Evolutionary conservation across 169 alveolate species (phyloP).

Genomic region (Plasmodium berghei): DNA sequence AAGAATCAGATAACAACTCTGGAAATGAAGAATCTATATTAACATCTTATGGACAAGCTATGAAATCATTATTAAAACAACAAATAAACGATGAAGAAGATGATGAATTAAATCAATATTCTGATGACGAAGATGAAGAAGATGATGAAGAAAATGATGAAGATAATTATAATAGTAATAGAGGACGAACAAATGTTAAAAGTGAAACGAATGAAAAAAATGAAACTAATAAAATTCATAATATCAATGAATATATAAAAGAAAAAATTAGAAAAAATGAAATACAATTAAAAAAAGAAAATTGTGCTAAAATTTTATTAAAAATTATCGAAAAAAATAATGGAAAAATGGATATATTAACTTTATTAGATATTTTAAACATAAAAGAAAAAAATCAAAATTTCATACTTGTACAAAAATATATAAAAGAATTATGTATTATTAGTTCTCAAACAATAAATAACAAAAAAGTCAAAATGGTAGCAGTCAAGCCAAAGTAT

Average conservation of each 20-base stretch:
- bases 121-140: conserved; percentile 71
- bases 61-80: conserved; percentile 61
- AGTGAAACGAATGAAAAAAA: conserved; percentile 42
- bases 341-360: conserved; percentile 69
- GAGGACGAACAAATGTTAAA: conserved; percentile 5
- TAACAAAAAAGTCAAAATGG: conserved; percentile 67
- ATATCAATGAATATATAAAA: conserved; percentile 48
- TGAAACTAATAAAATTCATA: conserved; percentile 38
- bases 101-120: conserved; percentile 72
- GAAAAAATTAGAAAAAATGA: conserved; percentile 73
- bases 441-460: conserved; percentile 67
- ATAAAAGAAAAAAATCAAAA: conserved; percentile 76
- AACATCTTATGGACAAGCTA: conserved; percentile 71
- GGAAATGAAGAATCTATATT: conserved; percentile 45
- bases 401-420: conserved; percentile 59
- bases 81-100: conserved; percentile 76
- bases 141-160: conserved; percentile 50
- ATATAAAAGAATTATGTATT: conserved; percentile 55
- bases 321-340: conserved; percentile 69
- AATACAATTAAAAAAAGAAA: conserved; percentile 71
- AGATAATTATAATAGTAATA: conserved; percentile 16
- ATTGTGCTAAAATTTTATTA: conserved; percentile 67
- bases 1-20: conserved; percentile 61
- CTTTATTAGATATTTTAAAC: conserved; percentile 53
- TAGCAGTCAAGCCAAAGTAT: conserved; percentile 62